These are phyloP conservation scores for Cynanchum wilfordii DNA, from an alignment of 257 asterid genomes.

Conservation along the genomic window DNA sequence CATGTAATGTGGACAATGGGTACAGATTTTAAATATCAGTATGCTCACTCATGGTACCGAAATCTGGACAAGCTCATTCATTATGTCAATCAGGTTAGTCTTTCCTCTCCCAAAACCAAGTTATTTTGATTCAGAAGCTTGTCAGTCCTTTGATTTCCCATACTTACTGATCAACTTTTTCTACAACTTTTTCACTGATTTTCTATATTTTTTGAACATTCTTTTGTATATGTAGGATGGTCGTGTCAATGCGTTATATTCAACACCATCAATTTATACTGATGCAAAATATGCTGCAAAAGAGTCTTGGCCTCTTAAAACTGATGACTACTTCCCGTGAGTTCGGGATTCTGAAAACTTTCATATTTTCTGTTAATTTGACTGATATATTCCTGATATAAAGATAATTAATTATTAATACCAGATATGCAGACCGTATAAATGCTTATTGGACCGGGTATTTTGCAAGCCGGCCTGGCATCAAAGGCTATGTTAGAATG, in stretches of 20 bases:
- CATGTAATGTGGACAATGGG: constrained; percentile 99
- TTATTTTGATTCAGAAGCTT: not conserved
- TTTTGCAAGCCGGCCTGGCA: constrained; percentile 85
- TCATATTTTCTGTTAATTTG: not conserved
- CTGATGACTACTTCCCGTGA: constrained; percentile 94
- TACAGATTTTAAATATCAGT: constrained; percentile 95
- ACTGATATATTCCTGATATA: constrained; percentile 4
- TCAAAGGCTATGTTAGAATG: constrained; percentile 77
- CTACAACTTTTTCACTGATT: constrained; percentile 6
- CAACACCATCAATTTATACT: constrained; percentile 88
- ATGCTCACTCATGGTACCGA: constrained; percentile 78
- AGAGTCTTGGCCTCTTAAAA: constrained; percentile 90
- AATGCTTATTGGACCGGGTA: constrained; percentile 98
- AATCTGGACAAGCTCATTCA: constrained; percentile 98
- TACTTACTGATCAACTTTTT: constrained; percentile 3
- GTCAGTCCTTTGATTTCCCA: not conserved
- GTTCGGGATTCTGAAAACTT: constrained; percentile 19
- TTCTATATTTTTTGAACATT: constrained; percentile 6
- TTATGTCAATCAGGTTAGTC: constrained; percentile 78
- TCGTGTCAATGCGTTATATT: constrained; percentile 93
- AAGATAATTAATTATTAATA: constrained; percentile 18
- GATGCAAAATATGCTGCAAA: constrained; percentile 77
- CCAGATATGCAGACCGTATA: constrained; percentile 86
- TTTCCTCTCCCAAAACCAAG: constrained; percentile 4
- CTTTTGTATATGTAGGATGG: constrained; percentile 63